Evolutionary conservation across 2,329 filamentous ascomycete genomes (phyloP).

Genomic region (Claviceps humidiphila): DNA sequence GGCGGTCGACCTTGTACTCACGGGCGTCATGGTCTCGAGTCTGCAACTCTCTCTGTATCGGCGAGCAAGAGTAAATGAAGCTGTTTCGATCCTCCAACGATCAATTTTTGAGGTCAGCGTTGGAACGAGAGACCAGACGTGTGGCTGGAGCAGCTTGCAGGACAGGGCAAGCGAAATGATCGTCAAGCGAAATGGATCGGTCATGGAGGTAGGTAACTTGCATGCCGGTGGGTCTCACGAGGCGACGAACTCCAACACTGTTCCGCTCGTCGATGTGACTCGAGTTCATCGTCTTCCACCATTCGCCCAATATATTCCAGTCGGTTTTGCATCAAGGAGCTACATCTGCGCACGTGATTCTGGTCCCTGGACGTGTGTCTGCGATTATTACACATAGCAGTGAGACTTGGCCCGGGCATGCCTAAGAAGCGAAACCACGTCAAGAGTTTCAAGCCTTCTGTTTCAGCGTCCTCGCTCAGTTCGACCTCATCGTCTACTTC

Average conservation of each 20-base stretch:
- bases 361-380: background rate
- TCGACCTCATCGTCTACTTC: slow-evolving; percentile 10
- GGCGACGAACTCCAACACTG: background rate
- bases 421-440: slow-evolving; percentile 48
- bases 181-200: background rate
- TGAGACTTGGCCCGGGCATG: slow-evolving; percentile 28
- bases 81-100: background rate
- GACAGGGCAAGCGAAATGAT: background rate
- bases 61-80: background rate
- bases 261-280: background rate
- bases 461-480: slow-evolving; percentile 33
- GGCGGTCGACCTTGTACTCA: background rate
- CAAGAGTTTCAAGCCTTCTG: slow-evolving; percentile 45
- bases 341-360: background rate
- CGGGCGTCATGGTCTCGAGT: background rate
- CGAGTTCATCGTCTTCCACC: background rate
- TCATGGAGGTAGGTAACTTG: too few relatives aligned
- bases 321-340: background rate
- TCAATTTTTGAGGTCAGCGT: background rate
- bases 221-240: background rate
- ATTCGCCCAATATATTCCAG: background rate
- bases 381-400: background rate
- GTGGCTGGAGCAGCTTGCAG: background rate
- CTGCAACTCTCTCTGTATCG: background rate
- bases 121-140: background rate